These are phyloP conservation scores for Starmerella vitae DNA, from an alignment of 805 yeast species.

Conservation along the genomic window DNA sequence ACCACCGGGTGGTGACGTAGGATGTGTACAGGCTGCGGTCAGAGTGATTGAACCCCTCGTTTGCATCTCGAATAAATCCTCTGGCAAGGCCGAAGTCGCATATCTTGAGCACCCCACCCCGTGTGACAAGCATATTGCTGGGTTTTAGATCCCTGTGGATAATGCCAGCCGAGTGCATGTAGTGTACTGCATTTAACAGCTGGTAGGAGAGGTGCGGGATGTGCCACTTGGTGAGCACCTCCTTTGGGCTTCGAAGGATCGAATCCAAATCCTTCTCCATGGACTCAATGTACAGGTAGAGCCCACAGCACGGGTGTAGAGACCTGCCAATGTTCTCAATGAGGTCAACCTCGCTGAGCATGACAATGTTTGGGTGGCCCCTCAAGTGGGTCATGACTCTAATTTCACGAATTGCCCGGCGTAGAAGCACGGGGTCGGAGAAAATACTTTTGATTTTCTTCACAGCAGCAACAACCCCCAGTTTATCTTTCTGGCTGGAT, in stretches of 20 bases:
- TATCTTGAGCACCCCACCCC: constrained; percentile 63
- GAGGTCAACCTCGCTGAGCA: constrained; percentile 60
- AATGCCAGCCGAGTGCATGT: constrained; percentile 83
- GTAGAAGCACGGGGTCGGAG: constrained; percentile 48
- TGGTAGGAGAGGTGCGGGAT: constrained; percentile 66
- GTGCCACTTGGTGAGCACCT: constrained; percentile 74
- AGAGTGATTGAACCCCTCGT: constrained; percentile 11
- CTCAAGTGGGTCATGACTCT: constrained; percentile 66
- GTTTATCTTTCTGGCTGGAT: not conserved
- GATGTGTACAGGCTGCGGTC: constrained; percentile 24
- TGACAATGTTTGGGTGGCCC: constrained; percentile 75
- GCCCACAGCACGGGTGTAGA: constrained; percentile 61
- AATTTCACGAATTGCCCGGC: constrained; percentile 73
- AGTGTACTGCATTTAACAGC: constrained; percentile 71
- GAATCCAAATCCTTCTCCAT: constrained; percentile 68
- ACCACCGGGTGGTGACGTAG: constrained; percentile 93
- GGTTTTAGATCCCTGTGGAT: constrained; percentile 90
- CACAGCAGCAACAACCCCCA: constrained; percentile 41
- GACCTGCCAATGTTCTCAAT: constrained; percentile 30
- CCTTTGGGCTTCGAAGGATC: constrained; percentile 45
- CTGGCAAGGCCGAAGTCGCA: constrained; percentile 93
- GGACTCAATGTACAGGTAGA: constrained; percentile 78
- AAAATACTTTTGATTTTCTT: constrained; percentile 68
- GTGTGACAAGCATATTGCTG: constrained; percentile 66
- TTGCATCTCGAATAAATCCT: constrained; percentile 36